phyloP scores from a whole-genome alignment of 2,329 filamentous ascomycete species.

The Tolypocladium inflatum region DNA sequence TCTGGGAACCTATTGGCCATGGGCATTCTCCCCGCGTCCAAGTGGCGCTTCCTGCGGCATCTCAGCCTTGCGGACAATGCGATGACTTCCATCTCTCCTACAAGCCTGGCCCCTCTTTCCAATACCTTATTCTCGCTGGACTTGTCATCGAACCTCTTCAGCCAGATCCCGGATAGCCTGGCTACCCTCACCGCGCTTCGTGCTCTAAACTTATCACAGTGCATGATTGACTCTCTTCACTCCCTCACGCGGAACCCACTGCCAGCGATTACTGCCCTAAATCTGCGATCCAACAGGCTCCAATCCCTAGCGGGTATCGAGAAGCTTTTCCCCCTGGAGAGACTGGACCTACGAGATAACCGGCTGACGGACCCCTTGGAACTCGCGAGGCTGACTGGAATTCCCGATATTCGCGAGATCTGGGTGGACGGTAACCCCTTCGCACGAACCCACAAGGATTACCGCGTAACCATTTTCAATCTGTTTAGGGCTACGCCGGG shows the following conservation, averaged over 20 bases:
- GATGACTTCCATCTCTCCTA: conserved; percentile 66
- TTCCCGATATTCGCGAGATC: conserved; percentile 85
- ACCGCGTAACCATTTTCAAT: conserved; percentile 89
- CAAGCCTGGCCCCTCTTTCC: conserved; percentile 71
- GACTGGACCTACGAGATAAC: conserved; percentile 87
- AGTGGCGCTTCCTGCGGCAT: conserved; percentile 93
- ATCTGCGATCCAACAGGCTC: conserved; percentile 81
- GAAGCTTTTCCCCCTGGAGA: conserved; percentile 76
- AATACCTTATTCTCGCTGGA: conserved; percentile 88
- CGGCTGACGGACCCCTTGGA: conserved; percentile 84
- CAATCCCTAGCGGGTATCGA: conserved; percentile 84
- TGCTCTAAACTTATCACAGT: conserved; percentile 87
- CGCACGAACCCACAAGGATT: conserved; percentile 73
- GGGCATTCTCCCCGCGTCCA: conserved; percentile 68
- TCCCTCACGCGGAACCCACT: conserved; percentile 79
- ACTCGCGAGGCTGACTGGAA: conserved; percentile 76
- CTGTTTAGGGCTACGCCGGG: conserved; percentile 85
- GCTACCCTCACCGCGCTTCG: conserved; percentile 79
- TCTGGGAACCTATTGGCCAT: conserved; percentile 66
- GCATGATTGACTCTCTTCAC: conserved; percentile 93
- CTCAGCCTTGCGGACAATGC: conserved; percentile 88
- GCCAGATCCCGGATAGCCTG: conserved; percentile 87
- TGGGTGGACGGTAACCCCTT: conserved; percentile 93
- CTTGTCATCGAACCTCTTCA: conserved; percentile 84
- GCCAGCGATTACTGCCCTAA: conserved; percentile 87